Base-by-base conservation (phyloP, 2,329 filamentous ascomycete genomes). In the Clarireedia sp. region DNA sequence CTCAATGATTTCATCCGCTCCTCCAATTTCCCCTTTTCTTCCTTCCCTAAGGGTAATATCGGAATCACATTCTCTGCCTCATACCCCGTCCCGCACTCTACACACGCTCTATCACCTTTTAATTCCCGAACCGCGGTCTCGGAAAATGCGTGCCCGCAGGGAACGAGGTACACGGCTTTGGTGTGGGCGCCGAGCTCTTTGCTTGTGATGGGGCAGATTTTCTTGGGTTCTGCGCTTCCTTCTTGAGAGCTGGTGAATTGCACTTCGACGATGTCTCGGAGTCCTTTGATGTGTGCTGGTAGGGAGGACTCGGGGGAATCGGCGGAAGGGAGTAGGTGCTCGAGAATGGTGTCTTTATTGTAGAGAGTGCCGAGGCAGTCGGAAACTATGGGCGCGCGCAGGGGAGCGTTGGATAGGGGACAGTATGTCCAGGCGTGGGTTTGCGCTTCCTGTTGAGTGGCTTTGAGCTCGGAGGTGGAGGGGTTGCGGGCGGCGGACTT, bases 101-200 rank as follows among this genome's bases (percentile, higher is more conserved):
- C 79, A 56, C 83, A 86, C 0, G 69, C 66, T 33, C 29, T 33
- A 26, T 77, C 75, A 60, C 87, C 85, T 23, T 77, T 76, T n/a
- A 95, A 82, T 71, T 94, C 88, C 62, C 85, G 87, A 62, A 97
- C 85, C 7, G 90, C 90, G 52, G 84, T 83, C 59, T 95, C 90
- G 0, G 89, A 86, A 71, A 97, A 97, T 0, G 89, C 91, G 74
- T 99, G 95, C 0, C 94, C 95, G 66, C 94, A 99, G 0, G 94
- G 94, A 4, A 97, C 89, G 2, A 99, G 66, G 66, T 97, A 99
- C 1, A 95, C 89, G 0, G 90, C 79, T 70, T 86, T 92, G 16
- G 86, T 84, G 5, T 78, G 78, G 0, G 90, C 84, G 0, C 94
- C 94, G 23, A 99, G 73, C 68, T 87, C 85, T 69, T 95, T 95